Conservation (phyloP, 177 flowering plant species). For the Vitis hybrid region DNA sequence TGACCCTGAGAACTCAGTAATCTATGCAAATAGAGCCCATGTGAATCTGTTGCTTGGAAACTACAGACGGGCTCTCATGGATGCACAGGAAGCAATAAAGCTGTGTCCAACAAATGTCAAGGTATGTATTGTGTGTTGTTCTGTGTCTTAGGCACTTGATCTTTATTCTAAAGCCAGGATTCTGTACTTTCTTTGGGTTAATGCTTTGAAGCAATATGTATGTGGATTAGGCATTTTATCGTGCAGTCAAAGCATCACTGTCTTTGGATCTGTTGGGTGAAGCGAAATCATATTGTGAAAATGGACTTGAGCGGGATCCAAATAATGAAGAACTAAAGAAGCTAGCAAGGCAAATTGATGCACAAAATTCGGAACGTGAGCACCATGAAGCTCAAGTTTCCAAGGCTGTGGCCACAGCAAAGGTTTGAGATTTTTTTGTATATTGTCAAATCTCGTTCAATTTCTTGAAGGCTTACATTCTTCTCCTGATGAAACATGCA, state of each 20-base stretch:
- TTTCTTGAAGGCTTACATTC: constrained; percentile 1
- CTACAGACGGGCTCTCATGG: constrained; percentile 71
- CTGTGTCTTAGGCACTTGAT: not conserved
- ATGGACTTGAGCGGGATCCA: constrained; percentile 60
- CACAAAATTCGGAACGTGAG: constrained; percentile 46
- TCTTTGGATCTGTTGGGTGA: constrained; percentile 68
- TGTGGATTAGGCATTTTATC: constrained; percentile 69
- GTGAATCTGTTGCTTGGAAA: constrained; percentile 89
- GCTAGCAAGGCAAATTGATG: constrained; percentile 47
- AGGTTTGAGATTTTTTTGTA: constrained; percentile 42
- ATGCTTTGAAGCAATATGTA: not conserved
- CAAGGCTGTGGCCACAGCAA: constrained; percentile 57
- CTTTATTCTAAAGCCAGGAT: not conserved
- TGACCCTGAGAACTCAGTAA: constrained; percentile 62
- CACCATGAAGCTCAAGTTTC: constrained; percentile 59
- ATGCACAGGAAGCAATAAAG: constrained; percentile 82
- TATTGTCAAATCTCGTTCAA: not conserved
- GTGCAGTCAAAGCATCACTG: constrained; percentile 85
- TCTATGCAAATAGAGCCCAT: constrained; percentile 90
- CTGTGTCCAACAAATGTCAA: constrained; percentile 65
- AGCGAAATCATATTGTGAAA: constrained; percentile 56
- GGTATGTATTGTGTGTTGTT: constrained; percentile 33
- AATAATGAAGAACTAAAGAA: constrained; percentile 76
- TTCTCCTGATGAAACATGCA: constrained; percentile 31
- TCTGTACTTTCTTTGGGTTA: not conserved